Evolutionary conservation across 2,329 filamentous ascomycete species (phyloP).

Genomic region (Xylaria sp.): DNA sequence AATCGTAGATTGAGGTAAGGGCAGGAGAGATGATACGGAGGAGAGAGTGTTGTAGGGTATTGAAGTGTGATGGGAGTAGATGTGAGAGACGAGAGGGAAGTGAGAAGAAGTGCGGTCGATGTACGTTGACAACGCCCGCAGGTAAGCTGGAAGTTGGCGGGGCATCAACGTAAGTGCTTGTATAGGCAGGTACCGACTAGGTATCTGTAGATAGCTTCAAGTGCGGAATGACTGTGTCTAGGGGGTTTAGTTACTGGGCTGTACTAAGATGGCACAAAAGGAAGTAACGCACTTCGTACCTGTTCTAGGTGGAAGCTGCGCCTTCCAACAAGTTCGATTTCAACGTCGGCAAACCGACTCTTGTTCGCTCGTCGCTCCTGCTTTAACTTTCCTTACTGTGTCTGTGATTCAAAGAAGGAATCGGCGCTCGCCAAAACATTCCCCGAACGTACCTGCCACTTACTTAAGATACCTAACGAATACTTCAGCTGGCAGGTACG

Average conservation of each 20-base stretch:
- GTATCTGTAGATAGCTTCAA: not conserved
- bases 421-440: too few relatives aligned
- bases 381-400: not conserved
- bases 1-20: not conserved
- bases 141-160: not conserved
- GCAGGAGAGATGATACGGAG: not conserved
- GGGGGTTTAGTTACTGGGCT: too few relatives aligned
- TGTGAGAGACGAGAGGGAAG: constrained; percentile 1
- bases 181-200: not conserved
- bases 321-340: not conserved
- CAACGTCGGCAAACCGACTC: not conserved
- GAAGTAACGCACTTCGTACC: too few relatives aligned
- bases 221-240: too few relatives aligned
- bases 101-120: not conserved
- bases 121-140: too few relatives aligned
- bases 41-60: not conserved
- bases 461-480: too few relatives aligned
- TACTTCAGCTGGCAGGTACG: too few relatives aligned
- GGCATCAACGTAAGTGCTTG: not conserved
- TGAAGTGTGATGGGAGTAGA: not conserved
- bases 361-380: not conserved
- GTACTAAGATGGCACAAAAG: too few relatives aligned
- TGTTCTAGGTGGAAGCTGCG: not conserved
- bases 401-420: too few relatives aligned
- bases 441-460: too few relatives aligned